These are phyloP conservation scores for Neurospora africana DNA, from an alignment of 495 filamentous ascomycete species.

Conservation along the genomic window DNA sequence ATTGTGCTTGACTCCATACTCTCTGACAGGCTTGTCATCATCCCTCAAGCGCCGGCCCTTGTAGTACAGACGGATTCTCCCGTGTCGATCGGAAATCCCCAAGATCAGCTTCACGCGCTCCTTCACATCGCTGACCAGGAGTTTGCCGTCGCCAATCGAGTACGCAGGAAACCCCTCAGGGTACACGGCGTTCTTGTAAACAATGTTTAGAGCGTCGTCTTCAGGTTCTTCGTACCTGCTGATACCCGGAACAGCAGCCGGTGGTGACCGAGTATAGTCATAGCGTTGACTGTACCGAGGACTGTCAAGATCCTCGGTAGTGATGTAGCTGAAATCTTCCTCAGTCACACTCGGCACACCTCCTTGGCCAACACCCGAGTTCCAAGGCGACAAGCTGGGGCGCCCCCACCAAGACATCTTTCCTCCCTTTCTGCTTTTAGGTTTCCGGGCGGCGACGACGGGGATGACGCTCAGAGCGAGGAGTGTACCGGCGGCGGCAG, in stretches of 20 bases:
- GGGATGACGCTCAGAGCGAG: conserved; percentile 40
- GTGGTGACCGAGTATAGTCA: conserved; percentile 1
- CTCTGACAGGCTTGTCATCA: conserved; percentile 49
- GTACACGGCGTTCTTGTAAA: conserved; percentile 60
- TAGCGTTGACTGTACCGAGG: conserved; percentile 14
- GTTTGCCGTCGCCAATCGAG: conserved; percentile 66
- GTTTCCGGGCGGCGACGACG: conserved; percentile 33
- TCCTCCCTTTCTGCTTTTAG: conserved; percentile 9
- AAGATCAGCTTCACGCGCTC: conserved; percentile 53
- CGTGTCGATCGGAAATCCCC: conserved; percentile 46
- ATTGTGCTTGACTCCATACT: conserved; percentile 71
- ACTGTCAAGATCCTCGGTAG: conserved; percentile 48
- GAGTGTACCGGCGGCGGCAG: conserved; percentile 30
- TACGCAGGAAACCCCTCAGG: conserved; percentile 70
- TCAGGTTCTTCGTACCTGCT: conserved; percentile 28
- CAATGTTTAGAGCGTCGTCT: conserved; percentile 70
- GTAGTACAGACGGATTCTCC: conserved; percentile 62
- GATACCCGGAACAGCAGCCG: conserved; percentile 15
- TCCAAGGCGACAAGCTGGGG: conserved; percentile 46
- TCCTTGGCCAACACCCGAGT: conserved; percentile 36
- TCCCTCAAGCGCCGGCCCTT: conserved; percentile 71
- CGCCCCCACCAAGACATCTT: conserved; percentile 56
- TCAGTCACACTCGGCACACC: conserved; percentile 56
- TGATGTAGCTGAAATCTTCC: conserved; percentile 73
- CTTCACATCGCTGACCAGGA: conserved; percentile 58